Evolutionary conservation across 306 rosid species (phyloP), one percentile per base, ranked within the genome.

Genomic region (Astragalus membranaceus): DNA sequence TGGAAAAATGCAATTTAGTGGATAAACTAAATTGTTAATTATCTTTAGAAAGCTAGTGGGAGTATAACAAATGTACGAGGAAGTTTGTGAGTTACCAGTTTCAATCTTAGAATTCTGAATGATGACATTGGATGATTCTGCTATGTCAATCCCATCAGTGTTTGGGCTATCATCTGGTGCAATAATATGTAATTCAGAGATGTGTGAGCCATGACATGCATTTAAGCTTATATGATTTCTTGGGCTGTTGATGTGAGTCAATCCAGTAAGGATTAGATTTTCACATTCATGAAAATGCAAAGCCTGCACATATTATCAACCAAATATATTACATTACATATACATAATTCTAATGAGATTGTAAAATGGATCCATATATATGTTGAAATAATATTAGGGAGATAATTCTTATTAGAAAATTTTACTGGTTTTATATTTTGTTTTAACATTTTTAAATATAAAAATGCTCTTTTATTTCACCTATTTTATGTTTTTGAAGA

Each of bases 91-190:
- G 2, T 51, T 82, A 85, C 87, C 85, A 0, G 85, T 78, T 72
- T 43, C 62, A 0, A 85, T 82, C 0, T 5, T 43, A 3, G 84
- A 83, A 33, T 78, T 4, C 0, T 1, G 7, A n/a, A 86, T 49
- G 42, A 12, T 2, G 17, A 86, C 12, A 4, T 80, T 42, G 23
- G 77, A 43, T 11, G 84, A 72, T 12, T 5, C 0, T 2, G 87
- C 47, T 8, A 86, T 50, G 32, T 79, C 84, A 58, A 83, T 74
- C 0, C 87, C 87, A 65, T 86, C 90, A 0, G 90, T 86, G 79
- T 86, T 86, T 33, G 90, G 87, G 11, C 87, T 86, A 0, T 80
- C 75, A 2, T 30, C 36, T 0, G 90, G 90, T 9, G 90, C 87
- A 42, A 2, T 20, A 11, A 83, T 62, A 0, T 10, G 8, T 8